Evolutionary conservation across 2,329 filamentous ascomycete species (phyloP), one percentile per base, ranked within the genome.

Genomic region (Cyphellophora attinorum): DNA sequence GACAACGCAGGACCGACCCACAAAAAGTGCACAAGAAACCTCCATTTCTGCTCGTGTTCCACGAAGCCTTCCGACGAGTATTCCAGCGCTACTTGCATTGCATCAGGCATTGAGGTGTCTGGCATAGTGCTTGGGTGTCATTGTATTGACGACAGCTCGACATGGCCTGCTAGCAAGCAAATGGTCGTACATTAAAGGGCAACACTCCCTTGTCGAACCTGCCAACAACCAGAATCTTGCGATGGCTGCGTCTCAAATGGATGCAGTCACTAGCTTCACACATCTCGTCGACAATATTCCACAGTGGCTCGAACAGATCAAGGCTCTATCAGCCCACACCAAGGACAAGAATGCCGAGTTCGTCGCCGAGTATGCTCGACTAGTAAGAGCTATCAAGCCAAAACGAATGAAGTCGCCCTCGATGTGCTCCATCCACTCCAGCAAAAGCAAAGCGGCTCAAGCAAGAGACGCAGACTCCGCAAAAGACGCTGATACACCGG

Each of bases 231-330:
- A 42, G 23, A 32, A 45, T 45, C n/a, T n/a, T n/a, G 37, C 25
- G 41, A 29, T 35, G 27, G 35, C 33, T 33, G 25, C 41, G 23
- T 31, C 38, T 23, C 29, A 50, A 12, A 59, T 62, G 52, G 62
- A 66, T 49, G 56, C 63, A 25, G 46, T 64, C 29, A 55, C 58
- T 35, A 63, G 62, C 38, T 67, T 68, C 44, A 49, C 58, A 43
- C 54, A 59, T 41, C 53, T 68, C 6, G 48, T 55, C 29, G 59
- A 65, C 33, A 64, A 59, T 37, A 37, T 66, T 11, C 64, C 64
- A 11, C 34, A 49, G n/a, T 68, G 64, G 64, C 57, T 64, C 29
- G 48, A 45, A 27, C 56, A 53, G 34, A 44, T 67, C 25, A 57
- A 64, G 13, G 56, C 62, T 5, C 51, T 68, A n/a, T 53, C 57